A percentile compares a stretch with the other conserved stretches of the same genome.
These are phyloP conservation scores for Zelopaecilomyces penicillatus DNA, from an alignment of 2,329 filamentous ascomycete species.

Conservation along the genomic window DNA sequence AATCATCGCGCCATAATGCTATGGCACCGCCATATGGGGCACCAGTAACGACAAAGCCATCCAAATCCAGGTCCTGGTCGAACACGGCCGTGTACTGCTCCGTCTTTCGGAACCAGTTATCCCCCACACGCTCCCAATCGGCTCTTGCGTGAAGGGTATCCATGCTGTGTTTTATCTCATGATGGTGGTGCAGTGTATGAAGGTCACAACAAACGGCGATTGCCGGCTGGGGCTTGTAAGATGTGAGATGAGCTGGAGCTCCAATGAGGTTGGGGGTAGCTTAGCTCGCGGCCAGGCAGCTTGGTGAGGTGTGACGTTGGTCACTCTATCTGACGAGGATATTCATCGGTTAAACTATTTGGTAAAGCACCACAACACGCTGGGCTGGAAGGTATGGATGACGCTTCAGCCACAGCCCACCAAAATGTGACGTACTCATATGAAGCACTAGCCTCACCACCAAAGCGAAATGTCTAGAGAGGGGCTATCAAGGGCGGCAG, in stretches of 20 bases:
- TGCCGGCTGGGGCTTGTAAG: neutral
- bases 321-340: constrained; percentile 14
- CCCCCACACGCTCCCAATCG: constrained; percentile 90
- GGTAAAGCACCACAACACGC: too few species aligned
- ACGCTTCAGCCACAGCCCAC: too few species aligned
- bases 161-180: constrained; percentile 35
- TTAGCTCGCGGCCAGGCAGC: neutral
- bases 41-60: constrained; percentile 86
- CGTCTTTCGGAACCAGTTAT: constrained; percentile 90
- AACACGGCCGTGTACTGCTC: constrained; percentile 91
- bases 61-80: constrained; percentile 85
- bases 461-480: too few species aligned
- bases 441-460: too few species aligned
- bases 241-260: neutral
- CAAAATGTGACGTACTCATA: too few species aligned
- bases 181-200: constrained; percentile 8
- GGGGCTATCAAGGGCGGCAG: too few species aligned
- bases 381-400: too few species aligned
- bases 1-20: constrained; percentile 86
- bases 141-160: constrained; percentile 61
- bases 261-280: neutral
- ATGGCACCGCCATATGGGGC: constrained; percentile 90
- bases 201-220: neutral
- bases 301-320: neutral
- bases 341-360: constrained; percentile 23